Evolutionary conservation across 2,329 filamentous ascomycete species (phyloP).

Genomic region (Stromatinia cepivora): DNA sequence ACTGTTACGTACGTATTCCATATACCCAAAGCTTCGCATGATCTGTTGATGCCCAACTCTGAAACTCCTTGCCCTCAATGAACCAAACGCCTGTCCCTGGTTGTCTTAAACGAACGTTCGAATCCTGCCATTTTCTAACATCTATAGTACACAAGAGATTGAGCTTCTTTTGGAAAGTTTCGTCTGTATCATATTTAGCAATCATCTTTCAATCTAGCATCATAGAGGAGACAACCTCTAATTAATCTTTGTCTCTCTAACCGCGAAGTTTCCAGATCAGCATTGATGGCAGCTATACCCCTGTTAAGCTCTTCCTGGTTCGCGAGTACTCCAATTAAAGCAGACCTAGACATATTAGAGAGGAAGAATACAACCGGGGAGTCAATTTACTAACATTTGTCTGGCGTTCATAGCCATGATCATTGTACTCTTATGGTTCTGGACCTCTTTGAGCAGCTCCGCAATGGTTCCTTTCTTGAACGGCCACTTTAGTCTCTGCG

Average conservation of each 20-base stretch:
- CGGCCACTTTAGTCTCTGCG: conserved; percentile 27
- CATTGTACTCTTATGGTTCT: conserved; percentile 29
- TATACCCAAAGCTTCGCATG: conserved; percentile 29
- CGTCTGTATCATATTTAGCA: conserved; percentile 9
- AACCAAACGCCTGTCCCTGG: conserved; percentile 32
- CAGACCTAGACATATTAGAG: conserved; percentile 7
- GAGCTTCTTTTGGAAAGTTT: conserved; percentile 18
- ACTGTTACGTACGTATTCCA: conserved; percentile 28
- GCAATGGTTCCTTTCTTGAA: conserved; percentile 20
- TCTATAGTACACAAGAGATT: conserved; percentile 22
- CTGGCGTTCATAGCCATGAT: conserved; percentile 26
- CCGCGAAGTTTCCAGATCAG: neutral
- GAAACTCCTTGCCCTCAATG: conserved; percentile 28
- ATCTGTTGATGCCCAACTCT: conserved; percentile 20
- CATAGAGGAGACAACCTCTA: neutral
- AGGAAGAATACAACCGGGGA: neutral
- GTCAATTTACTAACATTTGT: conserved; percentile 18
- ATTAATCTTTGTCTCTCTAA: neutral
- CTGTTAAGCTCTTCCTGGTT: conserved; percentile 2
- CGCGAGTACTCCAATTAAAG: neutral
- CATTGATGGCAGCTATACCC: neutral
- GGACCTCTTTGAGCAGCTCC: conserved; percentile 25
- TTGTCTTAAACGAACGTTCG: conserved; percentile 26
- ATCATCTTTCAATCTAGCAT: neutral
- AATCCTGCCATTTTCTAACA: conserved; percentile 23